Evolutionary conservation across 2,329 filamentous ascomycete species (phyloP), one percentile per base, ranked within the genome.

Genomic region (Claviceps sorghi): DNA sequence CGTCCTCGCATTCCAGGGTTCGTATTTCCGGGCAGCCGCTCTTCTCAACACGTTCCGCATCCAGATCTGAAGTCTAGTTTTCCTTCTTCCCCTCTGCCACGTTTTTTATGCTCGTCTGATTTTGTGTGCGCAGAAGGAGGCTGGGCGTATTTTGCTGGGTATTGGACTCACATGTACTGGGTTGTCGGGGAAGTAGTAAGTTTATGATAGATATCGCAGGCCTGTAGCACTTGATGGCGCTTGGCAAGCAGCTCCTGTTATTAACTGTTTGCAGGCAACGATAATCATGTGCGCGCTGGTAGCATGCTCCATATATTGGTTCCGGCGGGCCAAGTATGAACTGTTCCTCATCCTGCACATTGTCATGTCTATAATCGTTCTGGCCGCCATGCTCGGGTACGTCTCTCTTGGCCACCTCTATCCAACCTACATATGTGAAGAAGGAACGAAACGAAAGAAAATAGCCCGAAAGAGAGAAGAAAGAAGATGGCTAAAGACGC

Each of bases 321-420:
- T 80, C 19, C 70, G 78, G 0, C 69, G 72, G 7, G 69, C 69
- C 10, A 68, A 70, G n/a, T 83, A 79, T 55, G 76, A 79, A 55
- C 26, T 67, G 0, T 78, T 78, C 53, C 61, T 78, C 6, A 54
- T 73, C 13, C 45, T 74, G 0, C 75, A 82, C 53, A 77, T 80
- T 7, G 61, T 68, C 3, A 62, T 82, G 17, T 73, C 79, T 0
- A 60, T 78, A 9, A 60, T 77, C 0, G 61, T 77, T 0, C 59
- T 81, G 1, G 60, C 73, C 34, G 71, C 71, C 0, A 74, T 79
- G 69, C 74, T 75, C 40, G 72, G 72, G 72, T 76, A 65, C 57
- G 75, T 67, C 2, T 22, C 11, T 9, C 36, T 48, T 19, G 2
- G 11, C 11, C 19, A 9, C 34, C 4, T 26, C 17, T 19, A 2